These are phyloP conservation scores for Chaetothyriales sp. DNA, from an alignment of 2,329 filamentous ascomycete genomes.

Conservation along the genomic window DNA sequence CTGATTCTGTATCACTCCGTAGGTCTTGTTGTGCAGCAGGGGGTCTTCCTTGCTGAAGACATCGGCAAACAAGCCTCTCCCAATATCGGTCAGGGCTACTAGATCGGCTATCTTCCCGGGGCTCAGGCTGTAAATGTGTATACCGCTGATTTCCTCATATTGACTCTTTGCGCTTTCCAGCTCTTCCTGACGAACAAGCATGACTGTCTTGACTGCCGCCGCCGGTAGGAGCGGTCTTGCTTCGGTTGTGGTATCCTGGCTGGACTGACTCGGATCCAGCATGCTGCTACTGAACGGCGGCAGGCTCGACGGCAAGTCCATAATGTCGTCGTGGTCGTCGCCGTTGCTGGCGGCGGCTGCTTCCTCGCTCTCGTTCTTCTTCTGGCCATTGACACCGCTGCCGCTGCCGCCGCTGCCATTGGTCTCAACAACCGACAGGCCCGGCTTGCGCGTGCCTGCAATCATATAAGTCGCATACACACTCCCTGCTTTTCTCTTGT, in stretches of 20 bases:
- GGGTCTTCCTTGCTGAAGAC: slow-evolving; percentile 42
- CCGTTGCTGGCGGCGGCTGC: slow-evolving; percentile 40
- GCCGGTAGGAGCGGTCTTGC: slow-evolving; percentile 30
- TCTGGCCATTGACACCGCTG: slow-evolving; percentile 2
- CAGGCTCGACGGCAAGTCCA: slow-evolving; percentile 46
- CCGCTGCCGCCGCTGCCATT: slow-evolving; percentile 5
- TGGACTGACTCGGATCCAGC: slow-evolving; percentile 13
- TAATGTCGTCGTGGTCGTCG: no score
- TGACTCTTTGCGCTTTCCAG: slow-evolving; percentile 51
- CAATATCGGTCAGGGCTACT: slow-evolving; percentile 54
- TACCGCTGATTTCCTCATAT: slow-evolving; percentile 58
- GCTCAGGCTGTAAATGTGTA: slow-evolving; percentile 78
- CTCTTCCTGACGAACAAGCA: slow-evolving; percentile 56
- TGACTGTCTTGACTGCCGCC: slow-evolving; percentile 43
- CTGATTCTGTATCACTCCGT: slow-evolving; percentile 61
- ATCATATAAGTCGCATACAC: slow-evolving; percentile 90
- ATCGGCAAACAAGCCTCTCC: slow-evolving; percentile 45
- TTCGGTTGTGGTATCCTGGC: slow-evolving; percentile 48
- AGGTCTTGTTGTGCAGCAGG: slow-evolving; percentile 43
- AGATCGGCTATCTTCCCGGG: slow-evolving; percentile 56
- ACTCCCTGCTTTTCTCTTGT: slow-evolving; percentile 53
- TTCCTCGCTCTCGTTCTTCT: slow-evolving; percentile 26
- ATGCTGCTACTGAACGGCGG: slow-evolving; percentile 38
- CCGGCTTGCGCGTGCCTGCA: slow-evolving; percentile 42
- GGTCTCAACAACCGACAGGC: not conserved